Evolutionary conservation across 2,329 filamentous ascomycete genomes (phyloP).

Genomic region (Fusarium nelsonii): DNA sequence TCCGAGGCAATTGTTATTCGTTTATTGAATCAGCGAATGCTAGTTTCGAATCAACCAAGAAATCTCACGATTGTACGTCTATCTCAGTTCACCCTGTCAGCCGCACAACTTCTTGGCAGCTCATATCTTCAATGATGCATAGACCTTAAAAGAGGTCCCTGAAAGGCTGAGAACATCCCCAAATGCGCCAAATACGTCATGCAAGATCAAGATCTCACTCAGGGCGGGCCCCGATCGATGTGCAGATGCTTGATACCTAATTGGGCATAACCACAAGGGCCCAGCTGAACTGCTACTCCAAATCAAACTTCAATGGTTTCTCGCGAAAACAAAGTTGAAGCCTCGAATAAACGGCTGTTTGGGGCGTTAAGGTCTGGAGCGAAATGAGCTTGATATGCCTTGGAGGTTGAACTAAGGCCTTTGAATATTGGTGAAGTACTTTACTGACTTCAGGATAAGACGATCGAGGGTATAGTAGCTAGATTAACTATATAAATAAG

Average conservation of each 20-base stretch:
- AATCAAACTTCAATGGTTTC: neutral
- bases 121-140: conserved; percentile 41
- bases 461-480: neutral
- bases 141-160: conserved; percentile 5
- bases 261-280: conserved; percentile 12
- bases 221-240: conserved; percentile 17
- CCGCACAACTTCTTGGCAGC: conserved; percentile 1
- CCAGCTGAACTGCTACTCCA: neutral
- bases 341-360: neutral
- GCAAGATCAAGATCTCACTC: conserved; percentile 21
- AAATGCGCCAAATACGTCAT: conserved; percentile 37
- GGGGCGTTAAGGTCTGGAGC: neutral
- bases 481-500: neutral
- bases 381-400: neutral
- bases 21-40: neutral
- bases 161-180: neutral
- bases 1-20: neutral
- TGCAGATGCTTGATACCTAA: conserved; percentile 11
- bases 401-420: neutral
- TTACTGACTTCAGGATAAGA: neutral
- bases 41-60: neutral
- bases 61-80: neutral
- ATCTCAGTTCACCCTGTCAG: neutral
- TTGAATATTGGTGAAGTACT: neutral
- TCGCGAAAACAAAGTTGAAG: neutral